A percentile compares a stretch with the other conserved stretches of the same genome.
These are phyloP conservation scores for Hypomyces rosellus DNA, from an alignment of 2,329 filamentous ascomycete genomes.

Conservation along the genomic window DNA sequence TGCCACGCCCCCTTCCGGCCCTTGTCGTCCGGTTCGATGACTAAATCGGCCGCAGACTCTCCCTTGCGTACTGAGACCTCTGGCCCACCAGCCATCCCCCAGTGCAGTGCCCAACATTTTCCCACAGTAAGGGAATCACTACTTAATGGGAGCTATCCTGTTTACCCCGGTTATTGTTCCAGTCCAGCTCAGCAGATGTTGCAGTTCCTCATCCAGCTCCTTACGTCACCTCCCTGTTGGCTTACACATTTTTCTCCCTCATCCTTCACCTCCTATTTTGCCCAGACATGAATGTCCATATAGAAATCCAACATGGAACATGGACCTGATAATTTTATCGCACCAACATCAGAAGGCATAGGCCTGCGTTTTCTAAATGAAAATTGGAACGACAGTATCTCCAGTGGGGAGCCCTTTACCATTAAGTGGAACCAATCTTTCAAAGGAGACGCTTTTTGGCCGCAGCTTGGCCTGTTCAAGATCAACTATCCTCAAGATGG, in stretches of 20 bases:
- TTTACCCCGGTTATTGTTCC: slow-evolving; percentile 8
- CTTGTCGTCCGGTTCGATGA: slow-evolving; percentile 11
- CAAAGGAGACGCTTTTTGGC: slow-evolving; percentile 9
- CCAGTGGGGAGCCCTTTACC: slow-evolving; percentile 23
- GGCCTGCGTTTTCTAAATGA: slow-evolving; percentile 27
- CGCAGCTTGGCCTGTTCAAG: slow-evolving; percentile 24
- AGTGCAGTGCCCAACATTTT: neutral
- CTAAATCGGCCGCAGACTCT: slow-evolving; percentile 16
- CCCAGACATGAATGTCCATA: slow-evolving; percentile 1
- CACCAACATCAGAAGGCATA: slow-evolving; percentile 16
- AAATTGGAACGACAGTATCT: slow-evolving; percentile 29
- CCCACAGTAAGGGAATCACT: slow-evolving; percentile 5
- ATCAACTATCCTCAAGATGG: slow-evolving; percentile 26
- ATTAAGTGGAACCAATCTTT: slow-evolving; percentile 26
- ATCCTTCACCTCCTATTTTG: neutral
- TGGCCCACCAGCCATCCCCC: slow-evolving; percentile 8
- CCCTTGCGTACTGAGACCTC: slow-evolving; percentile 24
- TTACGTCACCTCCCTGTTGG: neutral
- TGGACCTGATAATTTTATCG: slow-evolving; percentile 4
- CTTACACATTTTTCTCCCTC: neutral
- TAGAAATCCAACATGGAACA: slow-evolving; percentile 2
- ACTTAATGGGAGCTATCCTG: slow-evolving; percentile 8
- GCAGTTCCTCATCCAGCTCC: neutral
- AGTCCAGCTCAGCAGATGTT: slow-evolving; percentile 1
- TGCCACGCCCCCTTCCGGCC: slow-evolving; percentile 4